Conservation (phyloP, 352 stramenopile species). For the Globisporangium acanthophoron region DNA sequence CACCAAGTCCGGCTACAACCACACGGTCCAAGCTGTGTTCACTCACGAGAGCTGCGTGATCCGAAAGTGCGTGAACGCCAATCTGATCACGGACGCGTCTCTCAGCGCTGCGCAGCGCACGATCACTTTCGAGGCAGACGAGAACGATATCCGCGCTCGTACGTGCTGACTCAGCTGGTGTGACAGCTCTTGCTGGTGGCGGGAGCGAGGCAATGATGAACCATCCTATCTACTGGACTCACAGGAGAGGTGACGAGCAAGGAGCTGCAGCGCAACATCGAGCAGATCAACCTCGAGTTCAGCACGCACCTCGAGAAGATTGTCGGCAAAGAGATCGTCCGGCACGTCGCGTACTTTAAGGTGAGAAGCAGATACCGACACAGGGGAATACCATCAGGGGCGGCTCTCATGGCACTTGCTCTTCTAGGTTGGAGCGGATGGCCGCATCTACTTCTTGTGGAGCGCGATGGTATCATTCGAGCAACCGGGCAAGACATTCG, state of each 20-base stretch:
- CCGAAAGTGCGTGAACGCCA: slow-evolving; percentile 61
- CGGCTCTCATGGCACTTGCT: background rate
- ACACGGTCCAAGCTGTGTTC: slow-evolving; percentile 57
- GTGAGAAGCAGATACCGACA: slow-evolving; percentile 12
- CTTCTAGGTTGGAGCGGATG: slow-evolving; percentile 42
- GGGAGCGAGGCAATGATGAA: background rate
- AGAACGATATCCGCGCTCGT: slow-evolving; percentile 42
- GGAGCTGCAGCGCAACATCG: slow-evolving; percentile 35
- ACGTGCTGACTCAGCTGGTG: slow-evolving; percentile 1
- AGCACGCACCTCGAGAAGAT: slow-evolving; percentile 53
- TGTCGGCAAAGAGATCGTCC: slow-evolving; percentile 51
- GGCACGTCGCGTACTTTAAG: slow-evolving; percentile 66
- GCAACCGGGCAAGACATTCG: slow-evolving; percentile 26
- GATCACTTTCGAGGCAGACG: slow-evolving; percentile 54
- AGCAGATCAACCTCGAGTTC: slow-evolving; percentile 54
- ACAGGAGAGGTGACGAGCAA: slow-evolving; percentile 49
- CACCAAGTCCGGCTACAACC: slow-evolving; percentile 68
- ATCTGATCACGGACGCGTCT: slow-evolving; percentile 34
- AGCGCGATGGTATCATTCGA: slow-evolving; percentile 67
- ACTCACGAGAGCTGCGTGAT: slow-evolving; percentile 50
- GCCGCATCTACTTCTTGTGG: slow-evolving; percentile 70
- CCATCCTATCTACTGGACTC: background rate
- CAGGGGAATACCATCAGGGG: background rate
- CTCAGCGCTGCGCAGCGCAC: slow-evolving; percentile 34
- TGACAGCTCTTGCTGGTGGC: background rate